Conservation (phyloP, 2,329 filamentous ascomycete species). For the Scedosporium apiospermum region DNA sequence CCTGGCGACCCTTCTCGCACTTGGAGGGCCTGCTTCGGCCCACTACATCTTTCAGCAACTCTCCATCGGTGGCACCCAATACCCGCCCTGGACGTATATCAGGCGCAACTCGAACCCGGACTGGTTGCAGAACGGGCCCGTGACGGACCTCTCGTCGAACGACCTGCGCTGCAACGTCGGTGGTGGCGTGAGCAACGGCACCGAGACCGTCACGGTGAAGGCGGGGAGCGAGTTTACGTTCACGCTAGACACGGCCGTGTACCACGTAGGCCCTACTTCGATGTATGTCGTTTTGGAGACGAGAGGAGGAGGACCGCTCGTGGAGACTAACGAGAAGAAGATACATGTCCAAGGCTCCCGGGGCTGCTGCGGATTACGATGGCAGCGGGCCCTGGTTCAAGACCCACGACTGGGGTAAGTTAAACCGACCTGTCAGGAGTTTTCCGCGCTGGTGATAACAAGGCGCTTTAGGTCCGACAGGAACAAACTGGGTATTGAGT, state of each 20-base stretch:
- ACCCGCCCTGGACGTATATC: constrained; percentile 19
- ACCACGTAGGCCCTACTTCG: constrained; percentile 28
- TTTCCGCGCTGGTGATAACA: no score
- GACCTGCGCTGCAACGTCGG: constrained; percentile 30
- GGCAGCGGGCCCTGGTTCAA: constrained; percentile 29
- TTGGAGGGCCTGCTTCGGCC: constrained; percentile 3
- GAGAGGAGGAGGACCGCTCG: not conserved
- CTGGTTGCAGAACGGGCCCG: constrained; percentile 21
- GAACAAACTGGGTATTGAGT: not conserved
- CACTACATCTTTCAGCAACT: constrained; percentile 22
- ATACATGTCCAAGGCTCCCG: constrained; percentile 25
- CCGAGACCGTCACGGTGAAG: constrained; percentile 20
- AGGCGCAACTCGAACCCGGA: constrained; percentile 23
- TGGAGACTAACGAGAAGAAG: not conserved
- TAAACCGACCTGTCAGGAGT: not conserved
- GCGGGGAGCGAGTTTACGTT: constrained; percentile 26
- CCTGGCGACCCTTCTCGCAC: not conserved
- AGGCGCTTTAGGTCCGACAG: no score
- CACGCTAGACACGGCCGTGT: constrained; percentile 24
- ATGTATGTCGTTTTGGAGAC: constrained; percentile 14
- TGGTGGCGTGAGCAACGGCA: constrained; percentile 18
- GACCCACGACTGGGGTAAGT: constrained; percentile 23
- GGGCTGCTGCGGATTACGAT: constrained; percentile 23
- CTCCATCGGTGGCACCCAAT: constrained; percentile 15
- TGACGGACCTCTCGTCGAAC: constrained; percentile 24